phyloP scores from a whole-genome alignment of 1,284 basidiomycete genomes.

The Stygiomarasmius scandens region DNA sequence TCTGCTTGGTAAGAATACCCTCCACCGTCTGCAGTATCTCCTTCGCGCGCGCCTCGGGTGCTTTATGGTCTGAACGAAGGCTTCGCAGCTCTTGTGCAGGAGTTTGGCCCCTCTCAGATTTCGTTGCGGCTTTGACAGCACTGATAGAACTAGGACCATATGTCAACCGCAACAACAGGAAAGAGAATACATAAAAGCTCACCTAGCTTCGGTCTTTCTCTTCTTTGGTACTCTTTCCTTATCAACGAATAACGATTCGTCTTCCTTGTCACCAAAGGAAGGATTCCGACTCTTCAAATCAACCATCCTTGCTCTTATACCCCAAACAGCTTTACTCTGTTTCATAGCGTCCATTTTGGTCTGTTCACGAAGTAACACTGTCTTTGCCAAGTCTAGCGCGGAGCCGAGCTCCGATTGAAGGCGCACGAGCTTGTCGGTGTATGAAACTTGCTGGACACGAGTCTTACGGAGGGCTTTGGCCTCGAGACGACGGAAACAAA shows the following conservation, averaged over 20 bases:
- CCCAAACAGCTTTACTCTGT: slow-evolving; percentile 73
- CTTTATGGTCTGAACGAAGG: slow-evolving; percentile 47
- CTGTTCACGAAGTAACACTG: slow-evolving; percentile 74
- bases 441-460: slow-evolving; percentile 84
- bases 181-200: slow-evolving; percentile 38
- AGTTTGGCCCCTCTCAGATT: slow-evolving; percentile 40
- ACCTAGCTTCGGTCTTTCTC: slow-evolving; percentile 34
- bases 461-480: slow-evolving; percentile 95
- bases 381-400: slow-evolving; percentile 73
- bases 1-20: slow-evolving; percentile 64
- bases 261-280: slow-evolving; percentile 59
- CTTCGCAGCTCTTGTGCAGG: slow-evolving; percentile 21
- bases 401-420: slow-evolving; percentile 77
- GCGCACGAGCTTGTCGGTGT: slow-evolving; percentile 84
- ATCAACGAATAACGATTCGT: slow-evolving; percentile 83
- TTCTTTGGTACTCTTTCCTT: slow-evolving; percentile 70
- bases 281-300: slow-evolving; percentile 83
- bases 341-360: slow-evolving; percentile 69
- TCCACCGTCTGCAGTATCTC: slow-evolving; percentile 71
- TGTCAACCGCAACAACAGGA: background rate
- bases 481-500: slow-evolving; percentile 96
- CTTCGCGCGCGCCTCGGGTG: slow-evolving; percentile 67
- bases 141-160: slow-evolving; percentile 41
- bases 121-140: slow-evolving; percentile 50
- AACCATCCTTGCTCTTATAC: slow-evolving; percentile 72